Base-by-base conservation (phyloP, 75 land plant genomes). In the Sequoiadendron giganteum region DNA sequence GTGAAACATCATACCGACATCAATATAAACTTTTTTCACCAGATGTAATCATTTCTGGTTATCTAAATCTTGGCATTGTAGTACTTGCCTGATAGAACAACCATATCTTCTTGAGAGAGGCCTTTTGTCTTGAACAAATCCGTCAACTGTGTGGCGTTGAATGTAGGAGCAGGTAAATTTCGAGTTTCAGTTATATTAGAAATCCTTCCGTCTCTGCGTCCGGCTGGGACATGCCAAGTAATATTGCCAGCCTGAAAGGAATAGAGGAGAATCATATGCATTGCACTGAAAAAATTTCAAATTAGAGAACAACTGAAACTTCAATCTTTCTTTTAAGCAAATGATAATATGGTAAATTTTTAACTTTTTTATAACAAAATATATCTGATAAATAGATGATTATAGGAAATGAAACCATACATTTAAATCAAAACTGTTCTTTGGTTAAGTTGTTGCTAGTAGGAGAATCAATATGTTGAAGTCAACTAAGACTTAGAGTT, bases 41-140 rank as follows among this genome's bases (percentile, higher is more conserved):
- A 19, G 2, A 4, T 15, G 3, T 38, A 4, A 14, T 47, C 0
- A 47, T 6, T 47, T 47, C 48, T 47, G 10, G 7, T 47, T 47
- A 47, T 47, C 48, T 47, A 47, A 42, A 7, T 47, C 10, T 7
- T 47, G 48, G 5, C 9, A 47, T 47, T 47, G 48, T 8, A 47
- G 48, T 47, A 47, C 48, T 47, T 47, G 88, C 92, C 93, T 49
- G 94, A 93, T 16, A 93, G 93, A 38, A 87, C 85, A 2, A 94
- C 95, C 91, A 93, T 88, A 15, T 94, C 95, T 16, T 78, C 85
- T 32, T 76, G 61, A 7, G 76, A 45, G 21, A 94, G 65, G 7
- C 89, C 90, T 68, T 90, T 90, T 18, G 48, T 45, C 2, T 58
- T 88, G 80, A 94, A 94, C 86, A 42, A 89, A 10, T 73, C 80